Evolutionary conservation across 345 rosid species (phyloP).

Genomic region (Theobroma cacao): DNA sequence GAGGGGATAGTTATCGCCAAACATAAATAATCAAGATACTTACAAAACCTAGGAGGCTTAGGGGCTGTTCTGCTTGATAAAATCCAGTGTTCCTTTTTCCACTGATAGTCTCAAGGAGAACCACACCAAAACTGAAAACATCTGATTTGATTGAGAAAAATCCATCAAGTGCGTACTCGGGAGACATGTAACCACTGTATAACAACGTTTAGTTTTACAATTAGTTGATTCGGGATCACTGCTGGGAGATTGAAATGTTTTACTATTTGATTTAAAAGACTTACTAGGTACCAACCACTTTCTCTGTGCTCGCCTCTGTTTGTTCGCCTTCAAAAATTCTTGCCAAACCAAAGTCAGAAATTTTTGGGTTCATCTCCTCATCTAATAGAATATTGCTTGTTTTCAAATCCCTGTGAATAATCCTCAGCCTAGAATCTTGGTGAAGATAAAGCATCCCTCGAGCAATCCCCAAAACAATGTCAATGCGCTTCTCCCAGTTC

Average conservation of each 20-base stretch:
- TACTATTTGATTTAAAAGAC: neutral
- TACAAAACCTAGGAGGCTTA: constrained; percentile 14
- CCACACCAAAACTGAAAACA: constrained; percentile 15
- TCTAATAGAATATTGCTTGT: constrained; percentile 19
- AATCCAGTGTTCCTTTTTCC: constrained; percentile 11
- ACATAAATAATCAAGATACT: neutral
- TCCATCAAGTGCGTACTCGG: constrained; percentile 12
- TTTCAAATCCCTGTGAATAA: constrained; percentile 18
- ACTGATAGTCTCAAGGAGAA: neutral
- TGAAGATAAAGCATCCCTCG: constrained; percentile 19
- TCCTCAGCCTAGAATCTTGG: constrained; percentile 22
- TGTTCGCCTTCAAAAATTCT: constrained; percentile 18
- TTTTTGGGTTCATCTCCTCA: constrained; percentile 20
- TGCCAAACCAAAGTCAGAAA: constrained; percentile 22
- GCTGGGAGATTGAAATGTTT: neutral
- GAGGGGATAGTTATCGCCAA: neutral
- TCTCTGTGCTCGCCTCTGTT: constrained; percentile 9
- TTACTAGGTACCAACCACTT: constrained; percentile 19
- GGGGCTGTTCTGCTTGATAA: constrained; percentile 11
- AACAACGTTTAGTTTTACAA: neutral
- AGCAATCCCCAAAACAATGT: constrained; percentile 15
- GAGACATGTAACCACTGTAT: constrained; percentile 12
- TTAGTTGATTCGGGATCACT: neutral
- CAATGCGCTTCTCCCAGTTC: constrained; percentile 16
- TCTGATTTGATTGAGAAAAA: constrained; percentile 18